Evolutionary conservation across 2,329 filamentous ascomycete species (phyloP).

Genomic region (Diaporthe australafricana): DNA sequence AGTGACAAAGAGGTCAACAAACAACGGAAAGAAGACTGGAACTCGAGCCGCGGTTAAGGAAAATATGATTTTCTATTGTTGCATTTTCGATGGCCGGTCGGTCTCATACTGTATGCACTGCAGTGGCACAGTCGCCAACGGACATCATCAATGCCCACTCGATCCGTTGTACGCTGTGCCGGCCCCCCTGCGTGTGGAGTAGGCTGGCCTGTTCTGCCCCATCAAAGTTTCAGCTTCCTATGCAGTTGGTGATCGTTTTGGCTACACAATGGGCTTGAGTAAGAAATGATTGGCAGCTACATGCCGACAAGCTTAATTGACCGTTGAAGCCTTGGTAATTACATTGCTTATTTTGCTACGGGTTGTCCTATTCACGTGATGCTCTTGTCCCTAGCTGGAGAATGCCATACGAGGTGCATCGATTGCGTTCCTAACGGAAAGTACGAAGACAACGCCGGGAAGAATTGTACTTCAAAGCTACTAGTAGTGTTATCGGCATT

Average conservation of each 20-base stretch:
- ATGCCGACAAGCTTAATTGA: neutral
- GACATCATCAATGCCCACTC: neutral
- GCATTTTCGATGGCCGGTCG: neutral
- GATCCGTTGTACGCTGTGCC: neutral
- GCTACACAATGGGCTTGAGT: neutral
- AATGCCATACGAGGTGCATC: too few species aligned
- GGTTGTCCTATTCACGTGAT: too few species aligned
- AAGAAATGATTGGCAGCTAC: neutral
- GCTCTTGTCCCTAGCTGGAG: too few species aligned
- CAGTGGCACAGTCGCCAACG: slow-evolving; percentile 24
- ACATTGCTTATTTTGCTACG: too few species aligned
- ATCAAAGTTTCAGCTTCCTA: neutral
- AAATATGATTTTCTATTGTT: neutral
- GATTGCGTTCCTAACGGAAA: too few species aligned
- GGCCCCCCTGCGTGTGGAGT: slow-evolving; percentile 2
- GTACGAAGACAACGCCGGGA: too few species aligned
- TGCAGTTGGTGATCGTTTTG: slow-evolving; percentile 17
- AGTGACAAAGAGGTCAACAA: too few species aligned
- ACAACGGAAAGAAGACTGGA: neutral
- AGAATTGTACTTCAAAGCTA: too few species aligned
- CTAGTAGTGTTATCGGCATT: too few species aligned
- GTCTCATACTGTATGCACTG: neutral
- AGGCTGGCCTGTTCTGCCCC: neutral
- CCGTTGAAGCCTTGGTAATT: neutral
- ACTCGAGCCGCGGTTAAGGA: neutral